Percentiles rank a stretch among this genome's conserved stretches.
Conservation (phyloP, 805 yeast genomes). For the Wickerhamomyces kurtzmanii region DNA sequence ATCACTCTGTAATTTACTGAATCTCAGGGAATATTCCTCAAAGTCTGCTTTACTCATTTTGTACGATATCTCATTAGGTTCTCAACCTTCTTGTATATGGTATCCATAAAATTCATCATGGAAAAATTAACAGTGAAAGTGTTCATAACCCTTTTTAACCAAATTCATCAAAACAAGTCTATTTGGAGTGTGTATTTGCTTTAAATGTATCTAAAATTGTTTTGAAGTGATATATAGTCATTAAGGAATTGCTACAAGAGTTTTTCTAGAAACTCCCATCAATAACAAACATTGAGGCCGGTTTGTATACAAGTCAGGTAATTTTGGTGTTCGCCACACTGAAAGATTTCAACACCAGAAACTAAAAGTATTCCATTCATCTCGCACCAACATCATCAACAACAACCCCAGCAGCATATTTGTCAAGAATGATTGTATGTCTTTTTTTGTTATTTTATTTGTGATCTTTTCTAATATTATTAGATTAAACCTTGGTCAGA, state of each 20-base stretch:
- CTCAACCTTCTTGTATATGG: not conserved
- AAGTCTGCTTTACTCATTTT: slow-evolving; percentile 24
- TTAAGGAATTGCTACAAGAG: not conserved
- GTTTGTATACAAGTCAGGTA: not conserved
- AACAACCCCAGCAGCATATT: not conserved
- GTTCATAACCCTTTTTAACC: too few species aligned
- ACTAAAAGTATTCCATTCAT: not conserved
- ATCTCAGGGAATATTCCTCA: slow-evolving; percentile 33
- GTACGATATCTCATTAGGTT: slow-evolving; percentile 10
- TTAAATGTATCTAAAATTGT: too few species aligned
- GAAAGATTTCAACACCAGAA: too few species aligned
- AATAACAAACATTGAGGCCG: slow-evolving; percentile 10
- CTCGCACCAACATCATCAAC: slow-evolving; percentile 1
- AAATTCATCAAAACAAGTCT: too few species aligned
- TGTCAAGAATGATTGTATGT: not conserved
- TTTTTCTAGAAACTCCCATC: slow-evolving; percentile 16
- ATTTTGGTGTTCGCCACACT: too few species aligned
- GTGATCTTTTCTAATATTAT: not conserved
- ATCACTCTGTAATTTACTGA: slow-evolving; percentile 33
- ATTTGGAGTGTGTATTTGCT: too few species aligned
- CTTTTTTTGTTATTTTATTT: not conserved
- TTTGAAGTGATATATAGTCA: too few species aligned
- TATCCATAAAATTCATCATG: not conserved
- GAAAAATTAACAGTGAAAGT: too few species aligned
- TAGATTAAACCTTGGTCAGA: slow-evolving; percentile 41